These are phyloP conservation scores for Senna tora DNA, from an alignment of 306 rosid genomes.

Conservation along the genomic window DNA sequence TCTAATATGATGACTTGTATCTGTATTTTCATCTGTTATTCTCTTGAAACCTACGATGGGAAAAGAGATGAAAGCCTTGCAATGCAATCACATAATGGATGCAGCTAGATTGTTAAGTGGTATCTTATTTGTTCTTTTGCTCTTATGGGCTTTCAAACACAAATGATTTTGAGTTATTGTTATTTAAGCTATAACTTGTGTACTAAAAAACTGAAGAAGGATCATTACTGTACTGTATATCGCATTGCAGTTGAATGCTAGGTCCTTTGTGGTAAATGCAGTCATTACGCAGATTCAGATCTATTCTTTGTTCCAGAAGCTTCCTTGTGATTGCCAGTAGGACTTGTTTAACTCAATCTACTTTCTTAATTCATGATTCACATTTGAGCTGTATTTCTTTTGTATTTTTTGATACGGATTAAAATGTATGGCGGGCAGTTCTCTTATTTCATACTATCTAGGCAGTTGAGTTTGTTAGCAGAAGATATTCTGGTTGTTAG, in stretches of 20 bases:
- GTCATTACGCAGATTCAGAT: slow-evolving; percentile 21
- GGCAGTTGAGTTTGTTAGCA: no score
- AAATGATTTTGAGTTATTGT: slow-evolving; percentile 7
- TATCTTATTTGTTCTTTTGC: background rate
- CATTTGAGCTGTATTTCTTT: slow-evolving; percentile 3
- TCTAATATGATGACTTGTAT: slow-evolving; percentile 15
- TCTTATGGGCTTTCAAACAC: background rate
- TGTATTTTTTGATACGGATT: slow-evolving; percentile 18
- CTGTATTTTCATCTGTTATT: background rate
- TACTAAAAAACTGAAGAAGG: slow-evolving; percentile 23
- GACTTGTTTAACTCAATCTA: slow-evolving; percentile 26
- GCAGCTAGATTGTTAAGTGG: background rate
- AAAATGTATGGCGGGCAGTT: background rate
- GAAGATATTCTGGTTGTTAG: no score
- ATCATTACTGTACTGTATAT: slow-evolving; percentile 19
- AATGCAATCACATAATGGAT: background rate
- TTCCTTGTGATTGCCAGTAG: slow-evolving; percentile 27
- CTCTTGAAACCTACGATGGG: background rate
- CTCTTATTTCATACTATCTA: no score
- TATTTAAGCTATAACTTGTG: background rate
- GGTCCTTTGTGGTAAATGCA: slow-evolving; percentile 12
- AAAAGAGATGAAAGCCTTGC: background rate
- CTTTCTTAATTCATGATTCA: slow-evolving; percentile 22
- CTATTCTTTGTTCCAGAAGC: slow-evolving; percentile 29
- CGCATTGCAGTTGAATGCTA: slow-evolving; percentile 19